phyloP scores from a whole-genome alignment of 371 early-diverging fungal genomes.

The Mucor ambiguus region DNA sequence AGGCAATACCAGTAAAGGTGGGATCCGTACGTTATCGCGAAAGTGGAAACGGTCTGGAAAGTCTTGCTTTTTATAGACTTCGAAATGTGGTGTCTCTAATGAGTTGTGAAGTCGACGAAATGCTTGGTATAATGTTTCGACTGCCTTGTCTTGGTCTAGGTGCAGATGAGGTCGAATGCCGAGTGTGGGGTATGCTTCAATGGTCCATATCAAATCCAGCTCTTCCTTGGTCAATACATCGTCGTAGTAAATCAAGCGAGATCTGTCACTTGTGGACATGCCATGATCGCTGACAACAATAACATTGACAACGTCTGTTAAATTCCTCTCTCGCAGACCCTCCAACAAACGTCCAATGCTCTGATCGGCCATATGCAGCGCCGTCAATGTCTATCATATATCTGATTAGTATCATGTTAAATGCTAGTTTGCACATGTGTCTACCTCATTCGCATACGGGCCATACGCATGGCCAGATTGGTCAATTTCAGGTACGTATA shows the following conservation, averaged over 20 bases:
- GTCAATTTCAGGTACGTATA: slow-evolving; percentile 87
- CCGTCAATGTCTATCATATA: slow-evolving; percentile 34
- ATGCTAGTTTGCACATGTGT: background rate
- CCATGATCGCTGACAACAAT: slow-evolving; percentile 95
- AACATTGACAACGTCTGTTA: slow-evolving; percentile 77
- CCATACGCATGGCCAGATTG: slow-evolving; percentile 81
- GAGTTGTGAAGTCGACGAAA: slow-evolving; percentile 31
- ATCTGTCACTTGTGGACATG: slow-evolving; percentile 70
- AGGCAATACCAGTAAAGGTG: slow-evolving; percentile 76
- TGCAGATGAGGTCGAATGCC: slow-evolving; percentile 49
- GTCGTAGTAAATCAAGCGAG: slow-evolving; percentile 72
- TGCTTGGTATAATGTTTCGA: slow-evolving; percentile 40
- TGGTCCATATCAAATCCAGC: slow-evolving; percentile 30
- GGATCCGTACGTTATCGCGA: slow-evolving; percentile 60
- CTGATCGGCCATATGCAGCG: slow-evolving; percentile 59
- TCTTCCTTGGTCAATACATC: slow-evolving; percentile 52
- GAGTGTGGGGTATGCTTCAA: slow-evolving; percentile 38
- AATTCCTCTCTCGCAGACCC: slow-evolving; percentile 59
- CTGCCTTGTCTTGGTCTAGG: slow-evolving; percentile 21
- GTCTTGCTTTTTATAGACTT: slow-evolving; percentile 64
- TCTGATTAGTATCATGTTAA: background rate
- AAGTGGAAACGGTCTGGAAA: slow-evolving; percentile 71
- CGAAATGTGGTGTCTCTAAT: slow-evolving; percentile 43
- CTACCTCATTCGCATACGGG: slow-evolving; percentile 67
- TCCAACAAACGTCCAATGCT: slow-evolving; percentile 65